Conservation (phyloP, 495 filamentous ascomycete species). For the Sabuloglossum arenarium region DNA sequence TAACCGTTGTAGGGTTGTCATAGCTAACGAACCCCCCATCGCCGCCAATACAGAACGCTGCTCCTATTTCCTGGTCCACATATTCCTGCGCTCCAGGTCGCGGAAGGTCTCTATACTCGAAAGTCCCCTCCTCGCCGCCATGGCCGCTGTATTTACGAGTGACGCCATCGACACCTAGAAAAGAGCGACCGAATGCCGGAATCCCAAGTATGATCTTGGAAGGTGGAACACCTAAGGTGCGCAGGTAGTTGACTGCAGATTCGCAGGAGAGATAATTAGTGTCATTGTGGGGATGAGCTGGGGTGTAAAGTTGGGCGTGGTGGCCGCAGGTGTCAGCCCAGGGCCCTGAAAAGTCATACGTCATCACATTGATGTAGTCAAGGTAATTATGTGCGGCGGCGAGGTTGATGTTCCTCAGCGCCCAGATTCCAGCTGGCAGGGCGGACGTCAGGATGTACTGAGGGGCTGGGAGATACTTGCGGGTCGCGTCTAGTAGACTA, state of each 20-base stretch:
- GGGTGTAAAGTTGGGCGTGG: conserved; percentile 59
- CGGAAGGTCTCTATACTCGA: conserved; percentile 65
- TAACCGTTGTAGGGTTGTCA: conserved; percentile 69
- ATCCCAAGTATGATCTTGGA: conserved; percentile 64
- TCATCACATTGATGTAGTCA: conserved; percentile 65
- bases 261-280: conserved; percentile 39
- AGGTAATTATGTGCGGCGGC: conserved; percentile 39
- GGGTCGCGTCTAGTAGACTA: conserved; percentile 43
- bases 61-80: conserved; percentile 43
- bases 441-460: conserved; percentile 60
- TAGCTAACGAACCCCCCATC: conserved; percentile 80
- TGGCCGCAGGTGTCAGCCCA: conserved; percentile 54
- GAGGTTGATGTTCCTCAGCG: conserved; percentile 58
- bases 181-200: conserved; percentile 65
- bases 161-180: conserved; percentile 40
- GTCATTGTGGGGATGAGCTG: conserved; percentile 22
- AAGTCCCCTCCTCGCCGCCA: conserved; percentile 61
- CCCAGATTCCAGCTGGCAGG: conserved; percentile 57
- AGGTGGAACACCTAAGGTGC: conserved; percentile 42
- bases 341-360: conserved; percentile 73
- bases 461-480: conserved; percentile 49
- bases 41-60: conserved; percentile 57
- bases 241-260: conserved; percentile 42
- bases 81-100: conserved; percentile 46
- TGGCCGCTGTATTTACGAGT: conserved; percentile 40